These are phyloP conservation scores for Coniferiporia sulphurascens DNA, from an alignment of 1,284 basidiomycete genomes.

Conservation along the genomic window DNA sequence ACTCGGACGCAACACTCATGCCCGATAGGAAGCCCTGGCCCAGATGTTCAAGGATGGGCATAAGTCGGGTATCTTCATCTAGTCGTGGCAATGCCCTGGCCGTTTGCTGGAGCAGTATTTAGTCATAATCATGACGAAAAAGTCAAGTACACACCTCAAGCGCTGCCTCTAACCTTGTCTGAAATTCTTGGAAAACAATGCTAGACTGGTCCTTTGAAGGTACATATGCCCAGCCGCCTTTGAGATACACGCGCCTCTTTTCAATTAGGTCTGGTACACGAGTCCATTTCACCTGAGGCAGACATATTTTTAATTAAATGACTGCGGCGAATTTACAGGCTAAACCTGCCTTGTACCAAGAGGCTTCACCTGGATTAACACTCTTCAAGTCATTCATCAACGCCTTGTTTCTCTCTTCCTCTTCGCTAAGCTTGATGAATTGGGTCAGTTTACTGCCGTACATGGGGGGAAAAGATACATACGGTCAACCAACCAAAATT, in stretches of 20 bases:
- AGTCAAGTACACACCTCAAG: conserved; percentile 61
- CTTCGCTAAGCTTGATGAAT: not conserved
- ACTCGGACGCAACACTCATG: conserved; percentile 67
- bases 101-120: conserved; percentile 55
- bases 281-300: conserved; percentile 69
- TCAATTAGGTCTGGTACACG: conserved; percentile 91
- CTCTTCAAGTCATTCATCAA: conserved; percentile 9
- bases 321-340: not conserved
- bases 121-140: conserved; percentile 4
- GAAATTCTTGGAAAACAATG: conserved; percentile 88
- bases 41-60: conserved; percentile 90
- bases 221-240: conserved; percentile 87
- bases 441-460: not conserved
- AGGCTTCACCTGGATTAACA: conserved; percentile 6
- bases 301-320: not conserved
- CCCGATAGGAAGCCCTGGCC: conserved; percentile 94
- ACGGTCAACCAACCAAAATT: conserved; percentile 79
- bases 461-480: conserved; percentile 22
- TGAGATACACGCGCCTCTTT: conserved; percentile 77
- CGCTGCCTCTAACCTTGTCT: conserved; percentile 67
- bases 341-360: conserved; percentile 13
- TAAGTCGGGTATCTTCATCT: conserved; percentile 90
- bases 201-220: conserved; percentile 79
- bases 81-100: conserved; percentile 88
- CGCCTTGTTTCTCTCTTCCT: conserved; percentile 5